A percentile compares a stretch with the other conserved stretches of the same genome.
These are phyloP conservation scores for Orbilia javanica DNA, from an alignment of 2,329 filamentous ascomycete genomes.

Conservation along the genomic window DNA sequence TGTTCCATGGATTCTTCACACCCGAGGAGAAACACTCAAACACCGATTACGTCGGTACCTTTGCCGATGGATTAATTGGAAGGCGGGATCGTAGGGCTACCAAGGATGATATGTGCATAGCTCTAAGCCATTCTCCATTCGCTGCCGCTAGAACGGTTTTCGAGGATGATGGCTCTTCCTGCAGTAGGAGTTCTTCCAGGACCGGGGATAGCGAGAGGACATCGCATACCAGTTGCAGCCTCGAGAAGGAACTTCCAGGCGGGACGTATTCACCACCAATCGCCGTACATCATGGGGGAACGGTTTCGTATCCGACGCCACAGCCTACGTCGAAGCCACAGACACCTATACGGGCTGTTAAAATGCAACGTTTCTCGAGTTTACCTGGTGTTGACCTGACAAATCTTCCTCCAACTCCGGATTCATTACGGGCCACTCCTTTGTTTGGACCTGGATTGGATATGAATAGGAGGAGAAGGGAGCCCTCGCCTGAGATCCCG, in stretches of 20 bases:
- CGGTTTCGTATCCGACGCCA: conserved; percentile 43
- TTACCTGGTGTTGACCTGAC: conserved; percentile 50
- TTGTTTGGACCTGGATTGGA: conserved; percentile 24
- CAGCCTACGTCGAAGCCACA: conserved; percentile 47
- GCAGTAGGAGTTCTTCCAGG: conserved; percentile 45
- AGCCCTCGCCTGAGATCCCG: conserved; percentile 47
- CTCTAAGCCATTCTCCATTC: conserved; percentile 20
- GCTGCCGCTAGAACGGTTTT: conserved; percentile 11
- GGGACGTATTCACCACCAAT: conserved; percentile 32
- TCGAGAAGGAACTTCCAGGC: conserved; percentile 33
- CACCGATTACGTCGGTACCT: conserved; percentile 34
- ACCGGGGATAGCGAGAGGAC: conserved; percentile 45
- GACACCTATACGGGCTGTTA: conserved; percentile 37
- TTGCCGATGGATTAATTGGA: conserved; percentile 25
- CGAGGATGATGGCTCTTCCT: conserved; percentile 34
- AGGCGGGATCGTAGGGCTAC: conserved; percentile 34
- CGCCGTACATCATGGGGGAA: conserved; percentile 44
- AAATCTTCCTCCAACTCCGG: conserved; percentile 47
- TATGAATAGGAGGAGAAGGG: conserved; percentile 15
- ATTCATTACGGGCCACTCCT: conserved; percentile 43
- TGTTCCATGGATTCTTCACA: conserved; percentile 32
- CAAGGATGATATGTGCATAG: conserved; percentile 42
- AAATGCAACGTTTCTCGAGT: conserved; percentile 57
- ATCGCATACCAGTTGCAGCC: conserved; percentile 49
- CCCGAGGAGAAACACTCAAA: conserved; percentile 31